phyloP scores from a whole-genome alignment of 2,329 filamentous ascomycete genomes.

The Chaetomiaceae sp. region DNA sequence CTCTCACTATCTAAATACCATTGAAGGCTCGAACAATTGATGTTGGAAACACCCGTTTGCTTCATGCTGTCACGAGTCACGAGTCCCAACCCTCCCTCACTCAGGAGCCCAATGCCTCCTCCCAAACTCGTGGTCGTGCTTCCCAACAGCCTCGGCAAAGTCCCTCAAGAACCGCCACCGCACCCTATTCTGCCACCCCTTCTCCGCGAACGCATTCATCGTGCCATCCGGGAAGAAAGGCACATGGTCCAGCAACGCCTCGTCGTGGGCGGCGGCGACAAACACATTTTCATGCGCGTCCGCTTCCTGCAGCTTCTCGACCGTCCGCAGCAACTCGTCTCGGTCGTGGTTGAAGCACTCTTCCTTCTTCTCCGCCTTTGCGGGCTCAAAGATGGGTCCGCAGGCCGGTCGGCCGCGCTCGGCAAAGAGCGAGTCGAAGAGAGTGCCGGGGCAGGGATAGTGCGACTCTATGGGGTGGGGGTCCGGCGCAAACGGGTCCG shows the following conservation, averaged over 20 bases:
- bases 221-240: slow-evolving; percentile 45
- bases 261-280: slow-evolving; percentile 46
- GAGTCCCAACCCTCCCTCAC: not conserved
- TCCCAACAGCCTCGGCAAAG: slow-evolving; percentile 40
- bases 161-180: slow-evolving; percentile 50
- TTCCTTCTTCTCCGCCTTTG: slow-evolving; percentile 8
- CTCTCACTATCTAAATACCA: too few relatives aligned
- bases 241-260: slow-evolving; percentile 37
- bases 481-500: slow-evolving; percentile 35
- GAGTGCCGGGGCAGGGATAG: slow-evolving; percentile 36
- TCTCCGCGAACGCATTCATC: slow-evolving; percentile 43
- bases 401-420: slow-evolving; percentile 24
- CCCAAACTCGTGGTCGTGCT: slow-evolving; percentile 26
- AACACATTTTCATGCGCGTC: slow-evolving; percentile 43
- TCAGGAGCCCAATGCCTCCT: slow-evolving; percentile 3
- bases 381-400: slow-evolving; percentile 32
- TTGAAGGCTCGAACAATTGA: too few relatives aligned
- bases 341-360: slow-evolving; percentile 26
- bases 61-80: too few relatives aligned
- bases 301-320: slow-evolving; percentile 42
- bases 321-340: slow-evolving; percentile 35
- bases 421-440: slow-evolving; percentile 38
- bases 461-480: slow-evolving; percentile 11
- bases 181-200: slow-evolving; percentile 42
- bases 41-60: too few relatives aligned